Evolutionary conservation across 2,329 filamentous ascomycete species (phyloP).

Genomic region (Fusarium ramigenum): DNA sequence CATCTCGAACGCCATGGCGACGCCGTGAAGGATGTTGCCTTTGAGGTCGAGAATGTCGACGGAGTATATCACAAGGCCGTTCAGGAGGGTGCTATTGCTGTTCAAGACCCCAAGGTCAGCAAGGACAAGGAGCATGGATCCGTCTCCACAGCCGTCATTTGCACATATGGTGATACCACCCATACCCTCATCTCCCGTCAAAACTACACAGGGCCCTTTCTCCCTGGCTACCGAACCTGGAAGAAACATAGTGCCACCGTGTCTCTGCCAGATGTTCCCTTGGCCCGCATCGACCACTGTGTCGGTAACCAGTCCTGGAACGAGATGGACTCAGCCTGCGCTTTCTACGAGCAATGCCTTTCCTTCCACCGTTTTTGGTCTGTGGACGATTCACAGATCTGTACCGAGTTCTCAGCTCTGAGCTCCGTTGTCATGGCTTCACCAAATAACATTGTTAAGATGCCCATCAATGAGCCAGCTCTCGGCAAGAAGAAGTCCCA

Average conservation of each 20-base stretch:
- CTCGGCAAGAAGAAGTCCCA: slow-evolving; percentile 89
- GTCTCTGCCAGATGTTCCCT: slow-evolving; percentile 68
- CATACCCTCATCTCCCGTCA: slow-evolving; percentile 85
- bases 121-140: slow-evolving; percentile 70
- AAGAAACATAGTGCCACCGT: slow-evolving; percentile 50
- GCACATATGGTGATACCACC: slow-evolving; percentile 94
- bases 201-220: slow-evolving; percentile 78
- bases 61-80: slow-evolving; percentile 82
- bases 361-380: slow-evolving; percentile 98
- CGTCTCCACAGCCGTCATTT: slow-evolving; percentile 80
- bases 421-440: slow-evolving; percentile 92
- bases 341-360: slow-evolving; percentile 85
- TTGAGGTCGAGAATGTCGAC: slow-evolving; percentile 90
- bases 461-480: slow-evolving; percentile 98
- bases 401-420: slow-evolving; percentile 89
- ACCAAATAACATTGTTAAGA: slow-evolving; percentile 87
- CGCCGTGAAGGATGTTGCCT: slow-evolving; percentile 93
- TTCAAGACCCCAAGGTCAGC: slow-evolving; percentile 66
- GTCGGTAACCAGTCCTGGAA: slow-evolving; percentile 98
- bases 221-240: slow-evolving; percentile 80
- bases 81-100: slow-evolving; percentile 66
- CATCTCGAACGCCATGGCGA: slow-evolving; percentile 91
- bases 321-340: slow-evolving; percentile 76
- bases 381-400: slow-evolving; percentile 92
- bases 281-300: slow-evolving; percentile 90